These are phyloP conservation scores for Tuber calosporum DNA, from an alignment of 495 filamentous ascomycete species.

Conservation along the genomic window DNA sequence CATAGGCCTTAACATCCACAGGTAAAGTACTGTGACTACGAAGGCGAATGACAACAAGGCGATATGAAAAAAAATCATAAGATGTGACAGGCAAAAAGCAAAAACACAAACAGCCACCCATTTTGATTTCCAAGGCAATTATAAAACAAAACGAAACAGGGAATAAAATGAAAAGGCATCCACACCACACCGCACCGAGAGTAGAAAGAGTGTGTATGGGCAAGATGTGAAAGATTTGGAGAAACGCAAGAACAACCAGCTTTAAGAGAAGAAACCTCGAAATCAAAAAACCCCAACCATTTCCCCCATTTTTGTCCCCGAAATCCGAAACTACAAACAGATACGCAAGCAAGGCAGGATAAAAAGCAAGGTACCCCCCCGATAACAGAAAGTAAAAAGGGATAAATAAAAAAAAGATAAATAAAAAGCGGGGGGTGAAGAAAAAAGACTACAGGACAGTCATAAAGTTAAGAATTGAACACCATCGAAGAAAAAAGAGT, in stretches of 20 bases:
- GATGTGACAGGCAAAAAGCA: constrained; percentile 19
- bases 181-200: not conserved
- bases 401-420: constrained; percentile 18
- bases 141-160: not conserved
- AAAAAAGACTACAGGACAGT: not conserved
- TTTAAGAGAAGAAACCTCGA: not conserved
- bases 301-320: not conserved
- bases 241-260: not conserved
- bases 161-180: not conserved
- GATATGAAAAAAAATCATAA: constrained; percentile 12
- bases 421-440: constrained; percentile 11
- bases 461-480: not conserved
- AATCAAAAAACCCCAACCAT: not conserved
- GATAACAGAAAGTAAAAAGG: constrained; percentile 13
- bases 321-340: not conserved
- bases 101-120: constrained; percentile 36
- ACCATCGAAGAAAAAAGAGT: not conserved
- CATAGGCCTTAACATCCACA: not conserved
- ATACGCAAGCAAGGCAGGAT: constrained; percentile 4
- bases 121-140: constrained; percentile 14
- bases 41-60: not conserved
- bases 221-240: not conserved
- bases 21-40: not conserved
- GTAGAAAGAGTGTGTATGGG: not conserved
- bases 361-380: constrained; percentile 10